phyloP scores from a whole-genome alignment of 2,329 filamentous ascomycete species.

The Ascochyta lentis region DNA sequence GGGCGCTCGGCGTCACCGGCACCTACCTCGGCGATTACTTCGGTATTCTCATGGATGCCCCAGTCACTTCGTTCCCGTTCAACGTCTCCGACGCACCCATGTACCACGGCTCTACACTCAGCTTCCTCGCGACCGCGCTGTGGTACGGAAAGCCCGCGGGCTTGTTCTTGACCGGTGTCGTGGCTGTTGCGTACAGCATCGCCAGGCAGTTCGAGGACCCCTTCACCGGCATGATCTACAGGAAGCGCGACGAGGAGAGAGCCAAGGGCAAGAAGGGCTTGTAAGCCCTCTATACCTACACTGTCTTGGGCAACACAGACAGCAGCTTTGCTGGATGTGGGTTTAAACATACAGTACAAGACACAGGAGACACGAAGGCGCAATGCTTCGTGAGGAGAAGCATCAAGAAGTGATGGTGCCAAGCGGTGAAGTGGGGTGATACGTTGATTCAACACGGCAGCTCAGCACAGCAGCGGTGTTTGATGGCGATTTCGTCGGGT shows the following conservation, averaged over 20 bases:
- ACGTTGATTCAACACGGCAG: slow-evolving; percentile 21
- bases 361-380: neutral
- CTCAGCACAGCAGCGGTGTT: slow-evolving; percentile 20
- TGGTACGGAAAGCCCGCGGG: slow-evolving; percentile 89
- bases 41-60: slow-evolving; percentile 94
- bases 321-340: neutral
- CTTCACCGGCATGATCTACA: slow-evolving; percentile 92
- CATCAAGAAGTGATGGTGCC: neutral
- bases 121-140: slow-evolving; percentile 86
- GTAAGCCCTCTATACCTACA: slow-evolving; percentile 3
- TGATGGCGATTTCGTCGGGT: slow-evolving; percentile 12
- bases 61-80: slow-evolving; percentile 95
- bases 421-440: slow-evolving; percentile 3
- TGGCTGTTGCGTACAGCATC: slow-evolving; percentile 78
- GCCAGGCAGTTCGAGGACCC: slow-evolving; percentile 90
- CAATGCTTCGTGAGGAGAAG: neutral
- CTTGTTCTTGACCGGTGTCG: slow-evolving; percentile 74
- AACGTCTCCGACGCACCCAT: slow-evolving; percentile 90
- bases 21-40: slow-evolving; percentile 99
- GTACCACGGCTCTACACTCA: slow-evolving; percentile 94
- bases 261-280: slow-evolving; percentile 48
- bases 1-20: slow-evolving; percentile 88
- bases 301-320: neutral
- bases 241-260: slow-evolving; percentile 72
- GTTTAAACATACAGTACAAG: neutral